Conservation (phyloP, 352 stramenopile genomes). For the Phytophthora pluvialis region DNA sequence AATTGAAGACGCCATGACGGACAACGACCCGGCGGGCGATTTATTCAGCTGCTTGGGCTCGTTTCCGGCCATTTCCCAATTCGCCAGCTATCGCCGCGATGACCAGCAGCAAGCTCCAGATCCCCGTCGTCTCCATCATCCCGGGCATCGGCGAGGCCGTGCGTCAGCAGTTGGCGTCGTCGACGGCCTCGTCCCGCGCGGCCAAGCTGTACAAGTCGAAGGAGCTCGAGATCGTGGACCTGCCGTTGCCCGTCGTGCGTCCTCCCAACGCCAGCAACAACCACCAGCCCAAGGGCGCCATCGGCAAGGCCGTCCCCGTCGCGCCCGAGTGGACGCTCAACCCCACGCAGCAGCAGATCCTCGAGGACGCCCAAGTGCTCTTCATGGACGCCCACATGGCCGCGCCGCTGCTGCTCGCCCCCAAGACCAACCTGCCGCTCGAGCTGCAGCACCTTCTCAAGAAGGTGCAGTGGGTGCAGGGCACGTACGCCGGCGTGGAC, state of each 20-base stretch:
- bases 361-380: conserved; percentile 37
- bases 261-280: conserved; percentile 34
- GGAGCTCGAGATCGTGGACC: conserved; percentile 40
- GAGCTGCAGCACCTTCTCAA: conserved; percentile 50
- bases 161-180: conserved; percentile 35
- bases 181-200: conserved; percentile 21
- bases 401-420: conserved; percentile 42
- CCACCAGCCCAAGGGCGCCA: conserved; percentile 23
- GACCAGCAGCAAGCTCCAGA: conserved; percentile 29
- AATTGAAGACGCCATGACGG: conserved; percentile 15
- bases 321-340: conserved; percentile 32
- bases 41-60: not conserved
- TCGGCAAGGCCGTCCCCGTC: not conserved
- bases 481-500: conserved; percentile 61
- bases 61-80: conserved; percentile 18
- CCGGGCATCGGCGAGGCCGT: conserved; percentile 40
- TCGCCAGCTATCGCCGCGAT: conserved; percentile 17
- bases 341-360: conserved; percentile 30
- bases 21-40: conserved; percentile 5
- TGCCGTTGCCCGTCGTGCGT: conserved; percentile 37
- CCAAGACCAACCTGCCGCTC: conserved; percentile 40
- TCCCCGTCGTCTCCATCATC: conserved; percentile 51
- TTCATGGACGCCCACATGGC: conserved; percentile 44
- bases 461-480: conserved; percentile 61
- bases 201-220: conserved; percentile 35